These are phyloP conservation scores for Waltergamsia citrina DNA, from an alignment of 2,329 filamentous ascomycete genomes.

Conservation along the genomic window DNA sequence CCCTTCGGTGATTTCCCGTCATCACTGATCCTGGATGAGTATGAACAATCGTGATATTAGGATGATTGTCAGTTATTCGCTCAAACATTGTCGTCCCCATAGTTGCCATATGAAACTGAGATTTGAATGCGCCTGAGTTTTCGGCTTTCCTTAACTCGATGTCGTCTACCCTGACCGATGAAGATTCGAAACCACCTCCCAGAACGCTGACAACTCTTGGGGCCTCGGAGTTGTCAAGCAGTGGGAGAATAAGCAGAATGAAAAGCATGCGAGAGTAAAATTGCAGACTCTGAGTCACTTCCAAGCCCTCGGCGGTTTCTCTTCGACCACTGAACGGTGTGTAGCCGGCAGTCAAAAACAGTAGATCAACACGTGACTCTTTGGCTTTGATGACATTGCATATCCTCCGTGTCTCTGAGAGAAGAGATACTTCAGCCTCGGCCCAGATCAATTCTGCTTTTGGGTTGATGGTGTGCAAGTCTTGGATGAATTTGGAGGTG, in stretches of 20 bases:
- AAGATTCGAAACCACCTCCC: constrained; percentile 9
- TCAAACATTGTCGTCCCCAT: constrained; percentile 16
- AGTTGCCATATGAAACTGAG: constrained; percentile 16
- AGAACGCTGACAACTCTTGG: constrained; percentile 16
- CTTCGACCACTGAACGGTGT: constrained; percentile 24
- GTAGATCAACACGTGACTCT: constrained; percentile 28
- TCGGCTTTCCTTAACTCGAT: constrained; percentile 16
- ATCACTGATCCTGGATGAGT: constrained; percentile 17
- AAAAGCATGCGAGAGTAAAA: constrained; percentile 36
- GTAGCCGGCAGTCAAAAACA: constrained; percentile 35
- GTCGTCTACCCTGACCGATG: constrained; percentile 13
- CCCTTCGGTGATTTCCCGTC: constrained; percentile 16
- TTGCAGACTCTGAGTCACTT: constrained; percentile 25
- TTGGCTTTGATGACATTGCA: constrained; percentile 25
- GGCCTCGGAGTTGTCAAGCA: constrained; percentile 17
- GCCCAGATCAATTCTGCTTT: constrained; percentile 30
- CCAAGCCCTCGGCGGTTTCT: constrained; percentile 31
- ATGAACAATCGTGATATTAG: constrained; percentile 15
- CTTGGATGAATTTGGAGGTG: constrained; percentile 20
- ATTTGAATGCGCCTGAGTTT: constrained; percentile 11
- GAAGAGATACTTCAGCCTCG: constrained; percentile 32
- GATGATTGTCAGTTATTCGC: constrained; percentile 10
- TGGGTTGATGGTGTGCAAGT: constrained; percentile 23
- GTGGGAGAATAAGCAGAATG: constrained; percentile 26
- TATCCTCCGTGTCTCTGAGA: constrained; percentile 27